Evolutionary conservation across 83 land plant species (phyloP), one percentile per base, ranked within the genome.

Genomic region (Picea abies): DNA sequence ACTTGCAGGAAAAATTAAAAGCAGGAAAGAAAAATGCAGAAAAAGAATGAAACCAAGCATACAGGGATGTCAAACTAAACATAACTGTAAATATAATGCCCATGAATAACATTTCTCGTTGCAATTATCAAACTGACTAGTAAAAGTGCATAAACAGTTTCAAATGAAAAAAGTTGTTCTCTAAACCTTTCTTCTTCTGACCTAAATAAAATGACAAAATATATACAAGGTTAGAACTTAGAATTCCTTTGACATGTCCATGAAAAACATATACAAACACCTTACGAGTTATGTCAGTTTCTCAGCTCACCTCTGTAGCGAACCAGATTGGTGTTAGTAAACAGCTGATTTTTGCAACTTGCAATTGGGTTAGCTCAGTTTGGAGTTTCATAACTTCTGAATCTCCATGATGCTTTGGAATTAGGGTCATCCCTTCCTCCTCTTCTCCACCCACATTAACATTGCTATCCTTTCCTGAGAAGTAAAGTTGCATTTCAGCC

Each of bases 311-410:
- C 99, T 97, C 99, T 39, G 98, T 97, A 61, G 88, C 11, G 82
- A 97, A 92, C 99, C 99, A 97, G 58, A 97, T 61, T 26, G 99
- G 99, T 16, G 98, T 92, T 82, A 97, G 73, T 81, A 82, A 90
- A 84, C 94, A 87, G 56, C 94, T 95, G 86, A 82, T 86, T 84
- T 82, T 91, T 8, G 90, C 95, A 85, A 97, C 87, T 60, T 97
- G 94, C 84, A 87, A 84, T 39, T 89, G 71, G 19, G 91, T 81
- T 52, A 84, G 87, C 64, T 88, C 88, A 29, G 76, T 84, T 11
- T 76, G 84, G 14, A 81, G 80, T 76, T 82, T 80, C 32, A 79
- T 12, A 56, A 15, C 17, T 20, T 81, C 79, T 37, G 49, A 49
- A 32, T 87, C 89, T 19, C 89, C 88, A 52, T 41, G 79, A 26